Evolutionary conservation across 192 early-diverging fungal species (phyloP).

Genomic region (Allomyces arbusculus): DNA sequence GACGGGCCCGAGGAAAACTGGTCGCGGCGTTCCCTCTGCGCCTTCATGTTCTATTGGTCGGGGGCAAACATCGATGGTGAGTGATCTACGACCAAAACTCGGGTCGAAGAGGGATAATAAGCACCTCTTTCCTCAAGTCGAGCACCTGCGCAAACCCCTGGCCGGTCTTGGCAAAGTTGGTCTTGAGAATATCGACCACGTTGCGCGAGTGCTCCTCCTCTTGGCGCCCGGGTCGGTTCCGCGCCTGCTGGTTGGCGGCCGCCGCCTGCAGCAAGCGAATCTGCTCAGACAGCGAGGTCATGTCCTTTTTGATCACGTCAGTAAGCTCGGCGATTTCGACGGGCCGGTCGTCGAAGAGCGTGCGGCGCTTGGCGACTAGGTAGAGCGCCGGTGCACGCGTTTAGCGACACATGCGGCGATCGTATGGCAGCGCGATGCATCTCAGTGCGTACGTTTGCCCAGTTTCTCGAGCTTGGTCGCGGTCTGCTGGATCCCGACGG

Average conservation of each 20-base stretch:
- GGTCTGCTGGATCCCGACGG: slow-evolving; percentile 68
- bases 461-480: slow-evolving; percentile 67
- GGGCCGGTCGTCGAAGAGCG: slow-evolving; percentile 92
- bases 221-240: slow-evolving; percentile 20
- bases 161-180: slow-evolving; percentile 72
- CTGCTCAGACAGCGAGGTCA: slow-evolving; percentile 80
- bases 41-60: slow-evolving; percentile 62
- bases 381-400: neutral
- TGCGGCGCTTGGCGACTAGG: slow-evolving; percentile 75
- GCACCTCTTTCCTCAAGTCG: slow-evolving; percentile 56
- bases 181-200: slow-evolving; percentile 81
- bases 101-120: too few species aligned
- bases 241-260: slow-evolving; percentile 28
- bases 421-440: too few species aligned
- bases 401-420: too few species aligned
- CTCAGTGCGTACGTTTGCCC: slow-evolving; percentile 28
- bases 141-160: slow-evolving; percentile 84
- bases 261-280: slow-evolving; percentile 68
- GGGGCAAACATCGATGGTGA: too few species aligned
- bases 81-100: too few species aligned
- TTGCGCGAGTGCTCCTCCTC: slow-evolving; percentile 73
- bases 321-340: slow-evolving; percentile 89
- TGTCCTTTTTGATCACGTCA: slow-evolving; percentile 86
- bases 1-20: slow-evolving; percentile 56
- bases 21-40: slow-evolving; percentile 66